Evolutionary conservation across 768 basidiomycete species (phyloP).

Genomic region (Galerina sulciceps): DNA sequence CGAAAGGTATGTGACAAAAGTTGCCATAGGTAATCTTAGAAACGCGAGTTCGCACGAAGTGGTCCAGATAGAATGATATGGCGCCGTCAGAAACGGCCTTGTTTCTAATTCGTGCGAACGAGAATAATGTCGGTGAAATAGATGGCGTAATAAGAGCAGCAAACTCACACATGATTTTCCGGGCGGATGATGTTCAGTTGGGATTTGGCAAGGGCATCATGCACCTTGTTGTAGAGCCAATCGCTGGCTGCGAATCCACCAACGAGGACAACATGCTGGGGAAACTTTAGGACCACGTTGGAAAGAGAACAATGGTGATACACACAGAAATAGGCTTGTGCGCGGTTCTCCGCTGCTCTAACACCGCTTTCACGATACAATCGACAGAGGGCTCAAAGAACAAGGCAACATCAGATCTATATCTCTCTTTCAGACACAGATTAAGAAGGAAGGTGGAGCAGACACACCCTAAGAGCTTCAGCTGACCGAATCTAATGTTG

Average conservation of each 20-base stretch:
- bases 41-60: constrained; percentile 51
- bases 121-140: background rate
- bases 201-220: constrained; percentile 36
- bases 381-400: constrained; percentile 44
- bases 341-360: constrained; percentile 26
- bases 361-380: constrained; percentile 37
- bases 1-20: constrained; percentile 38
- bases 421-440: background rate
- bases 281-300: background rate
- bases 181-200: constrained; percentile 52
- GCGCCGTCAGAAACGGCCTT: constrained; percentile 59
- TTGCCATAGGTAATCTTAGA: constrained; percentile 54
- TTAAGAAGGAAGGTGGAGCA: background rate
- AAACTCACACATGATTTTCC: constrained; percentile 57
- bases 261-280: constrained; percentile 51
- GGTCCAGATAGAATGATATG: constrained; percentile 46
- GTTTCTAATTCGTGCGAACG: constrained; percentile 29
- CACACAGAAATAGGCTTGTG: constrained; percentile 36
- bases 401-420: constrained; percentile 35
- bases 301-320: background rate
- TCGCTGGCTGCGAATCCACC: constrained; percentile 65
- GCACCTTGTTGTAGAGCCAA: constrained; percentile 52
- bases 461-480: constrained; percentile 43
- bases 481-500: constrained; percentile 49
- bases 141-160: constrained; percentile 18